These are phyloP conservation scores for Coemansia sp. DNA, from an alignment of 192 early-diverging fungal genomes.

Conservation along the genomic window DNA sequence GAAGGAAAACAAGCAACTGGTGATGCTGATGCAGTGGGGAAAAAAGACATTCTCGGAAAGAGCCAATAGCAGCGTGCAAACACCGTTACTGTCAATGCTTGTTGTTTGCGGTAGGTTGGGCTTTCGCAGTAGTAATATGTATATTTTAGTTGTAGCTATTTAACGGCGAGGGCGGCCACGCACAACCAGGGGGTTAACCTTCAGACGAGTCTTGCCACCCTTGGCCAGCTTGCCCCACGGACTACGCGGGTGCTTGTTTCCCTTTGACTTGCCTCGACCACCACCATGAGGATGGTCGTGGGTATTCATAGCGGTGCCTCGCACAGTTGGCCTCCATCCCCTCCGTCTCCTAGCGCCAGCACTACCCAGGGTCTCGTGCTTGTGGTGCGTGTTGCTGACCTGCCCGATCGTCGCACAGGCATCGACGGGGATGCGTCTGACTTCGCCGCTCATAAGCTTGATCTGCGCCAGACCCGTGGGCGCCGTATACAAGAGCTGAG, in stretches of 20 bases:
- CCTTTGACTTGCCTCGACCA: conserved; percentile 92
- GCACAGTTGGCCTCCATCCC: conserved; percentile 89
- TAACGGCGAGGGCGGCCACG: conserved; percentile 55
- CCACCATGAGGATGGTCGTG: conserved; percentile 98
- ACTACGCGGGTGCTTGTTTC: conserved; percentile 84
- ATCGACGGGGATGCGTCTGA: conserved; percentile 80
- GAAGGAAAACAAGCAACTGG: neutral
- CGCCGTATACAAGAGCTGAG: conserved; percentile 80
- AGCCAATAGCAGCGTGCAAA: conserved; percentile 20
- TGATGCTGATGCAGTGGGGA: neutral
- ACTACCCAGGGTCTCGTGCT: conserved; percentile 84
- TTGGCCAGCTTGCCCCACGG: conserved; percentile 94
- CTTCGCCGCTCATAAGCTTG: conserved; percentile 83
- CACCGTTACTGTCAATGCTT: neutral
- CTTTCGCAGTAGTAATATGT: neutral
- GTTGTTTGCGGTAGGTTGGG: neutral
- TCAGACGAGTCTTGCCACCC: conserved; percentile 84
- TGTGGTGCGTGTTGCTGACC: conserved; percentile 89
- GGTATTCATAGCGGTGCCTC: conserved; percentile 96
- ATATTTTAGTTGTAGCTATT: neutral
- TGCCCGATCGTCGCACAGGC: conserved; percentile 89
- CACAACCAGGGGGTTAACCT: conserved; percentile 71
- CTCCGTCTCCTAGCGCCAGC: conserved; percentile 82
- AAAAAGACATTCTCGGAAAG: neutral
- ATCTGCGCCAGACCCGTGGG: conserved; percentile 82